Percentiles rank a stretch among this genome's conserved stretches.
These are phyloP conservation scores for Exobasidium rhododendri DNA, from an alignment of 1,284 basidiomycete genomes.

Conservation along the genomic window DNA sequence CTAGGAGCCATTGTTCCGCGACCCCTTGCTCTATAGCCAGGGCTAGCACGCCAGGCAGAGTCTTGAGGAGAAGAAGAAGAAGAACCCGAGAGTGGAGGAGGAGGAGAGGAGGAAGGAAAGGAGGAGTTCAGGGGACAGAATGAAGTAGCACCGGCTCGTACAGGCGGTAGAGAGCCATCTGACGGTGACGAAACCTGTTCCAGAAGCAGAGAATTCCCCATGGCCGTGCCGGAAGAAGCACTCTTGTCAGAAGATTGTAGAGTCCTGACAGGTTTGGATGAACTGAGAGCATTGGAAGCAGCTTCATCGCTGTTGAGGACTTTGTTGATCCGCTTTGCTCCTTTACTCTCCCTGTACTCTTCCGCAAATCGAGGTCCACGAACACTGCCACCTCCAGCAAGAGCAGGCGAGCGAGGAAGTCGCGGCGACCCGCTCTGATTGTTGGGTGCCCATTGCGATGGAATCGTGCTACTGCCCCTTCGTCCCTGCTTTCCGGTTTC, in stretches of 20 bases:
- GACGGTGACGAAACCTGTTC: background rate
- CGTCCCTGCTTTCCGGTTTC: background rate
- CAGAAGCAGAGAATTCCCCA: background rate
- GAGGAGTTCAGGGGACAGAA: background rate
- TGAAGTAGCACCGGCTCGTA: no score
- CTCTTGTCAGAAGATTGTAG: no score
- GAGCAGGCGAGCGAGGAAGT: background rate
- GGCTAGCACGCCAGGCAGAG: background rate
- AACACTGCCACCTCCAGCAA: background rate
- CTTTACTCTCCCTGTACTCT: background rate
- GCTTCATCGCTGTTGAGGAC: background rate
- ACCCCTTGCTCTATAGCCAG: background rate
- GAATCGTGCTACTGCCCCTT: background rate
- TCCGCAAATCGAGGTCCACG: background rate
- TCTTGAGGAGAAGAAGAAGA: background rate
- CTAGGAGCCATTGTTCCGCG: background rate
- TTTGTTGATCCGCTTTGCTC: background rate
- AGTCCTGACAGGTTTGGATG: background rate
- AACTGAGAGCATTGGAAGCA: background rate
- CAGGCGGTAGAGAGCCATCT: background rate
- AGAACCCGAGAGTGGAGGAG: background rate
- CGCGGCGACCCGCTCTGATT: background rate
- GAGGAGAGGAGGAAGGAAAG: background rate
- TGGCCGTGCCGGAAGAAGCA: no score
- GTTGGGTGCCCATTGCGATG: background rate